Evolutionary conservation across 352 stramenopile genomes (phyloP).

Genomic region (Phytopythium litorale): DNA sequence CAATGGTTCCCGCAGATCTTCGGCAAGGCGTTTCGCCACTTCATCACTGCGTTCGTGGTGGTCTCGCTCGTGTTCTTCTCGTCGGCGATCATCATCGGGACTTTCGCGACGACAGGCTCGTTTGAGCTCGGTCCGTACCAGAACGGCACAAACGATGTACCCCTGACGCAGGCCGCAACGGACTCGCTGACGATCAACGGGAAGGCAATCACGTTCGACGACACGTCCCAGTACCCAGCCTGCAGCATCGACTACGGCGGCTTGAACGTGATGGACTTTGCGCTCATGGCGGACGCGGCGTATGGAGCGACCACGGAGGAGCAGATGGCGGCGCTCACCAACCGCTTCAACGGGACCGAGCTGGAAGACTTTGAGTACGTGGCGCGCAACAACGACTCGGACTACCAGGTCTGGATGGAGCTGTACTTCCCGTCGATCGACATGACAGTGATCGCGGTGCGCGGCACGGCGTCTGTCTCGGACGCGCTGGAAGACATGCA

Average conservation of each 20-base stretch:
- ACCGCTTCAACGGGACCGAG: conserved; percentile 76
- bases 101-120: conserved; percentile 51
- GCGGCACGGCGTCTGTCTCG: conserved; percentile 72
- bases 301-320: conserved; percentile 66
- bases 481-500: conserved; percentile 83
- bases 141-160: conserved; percentile 32
- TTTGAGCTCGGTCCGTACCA: conserved; percentile 52
- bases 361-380: conserved; percentile 71
- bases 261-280: conserved; percentile 70
- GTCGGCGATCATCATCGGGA: conserved; percentile 71
- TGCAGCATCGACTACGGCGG: conserved; percentile 62
- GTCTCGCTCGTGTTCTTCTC: conserved; percentile 84
- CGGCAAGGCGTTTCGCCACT: conserved; percentile 63
- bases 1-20: conserved; percentile 76
- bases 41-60: conserved; percentile 67
- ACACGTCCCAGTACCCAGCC: conserved; percentile 61
- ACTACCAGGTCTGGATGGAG: conserved; percentile 80
- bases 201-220: conserved; percentile 41
- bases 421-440: conserved; percentile 74
- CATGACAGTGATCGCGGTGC: conserved; percentile 79
- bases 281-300: conserved; percentile 69
- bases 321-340: conserved; percentile 52
- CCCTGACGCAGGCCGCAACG: conserved; percentile 21
- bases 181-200: conserved; percentile 33
- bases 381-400: conserved; percentile 62